Percentiles rank a stretch among this genome's conserved stretches.
phyloP scores from a whole-genome alignment of 768 basidiomycete species.

The Pleurotus ostreatus region DNA sequence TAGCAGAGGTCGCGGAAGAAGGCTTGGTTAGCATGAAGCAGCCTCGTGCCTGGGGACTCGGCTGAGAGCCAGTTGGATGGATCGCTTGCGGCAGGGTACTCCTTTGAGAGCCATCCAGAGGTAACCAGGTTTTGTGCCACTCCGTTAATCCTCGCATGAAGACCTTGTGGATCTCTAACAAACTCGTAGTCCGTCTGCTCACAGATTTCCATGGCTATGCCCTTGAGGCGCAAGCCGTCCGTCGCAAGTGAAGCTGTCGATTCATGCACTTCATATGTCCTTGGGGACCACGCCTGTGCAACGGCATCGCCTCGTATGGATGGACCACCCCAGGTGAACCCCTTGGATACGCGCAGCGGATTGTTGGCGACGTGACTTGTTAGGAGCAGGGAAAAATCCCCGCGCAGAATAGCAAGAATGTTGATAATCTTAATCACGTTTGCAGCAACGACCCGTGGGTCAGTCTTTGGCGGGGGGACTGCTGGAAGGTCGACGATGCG shows the following conservation, averaged over 20 bases:
- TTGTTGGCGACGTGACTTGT: not conserved
- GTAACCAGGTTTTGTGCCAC: not conserved
- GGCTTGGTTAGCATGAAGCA: not conserved
- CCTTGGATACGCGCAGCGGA: not conserved
- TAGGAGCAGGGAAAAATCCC: slow-evolving; percentile 2
- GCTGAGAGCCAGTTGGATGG: not conserved
- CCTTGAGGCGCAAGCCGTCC: not conserved
- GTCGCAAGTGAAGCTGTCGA: not conserved
- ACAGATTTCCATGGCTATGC: not conserved
- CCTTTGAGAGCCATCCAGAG: not conserved
- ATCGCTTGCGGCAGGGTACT: not conserved
- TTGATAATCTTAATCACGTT: slow-evolving; percentile 2
- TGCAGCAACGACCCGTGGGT: not conserved
- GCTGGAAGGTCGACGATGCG: slow-evolving; percentile 1
- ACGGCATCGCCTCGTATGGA: not conserved
- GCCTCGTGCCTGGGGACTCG: not conserved
- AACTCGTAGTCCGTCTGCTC: not conserved
- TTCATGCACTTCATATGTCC: not conserved
- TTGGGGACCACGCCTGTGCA: not conserved
- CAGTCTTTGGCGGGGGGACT: not conserved
- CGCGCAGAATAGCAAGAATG: not conserved
- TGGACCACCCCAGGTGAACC: not conserved
- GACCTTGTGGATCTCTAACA: not conserved
- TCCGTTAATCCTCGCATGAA: not conserved
- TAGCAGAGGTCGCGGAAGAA: slow-evolving; percentile 7